Conservation (phyloP, 2,329 filamentous ascomycete genomes). For the Mycogone perniciosa region DNA sequence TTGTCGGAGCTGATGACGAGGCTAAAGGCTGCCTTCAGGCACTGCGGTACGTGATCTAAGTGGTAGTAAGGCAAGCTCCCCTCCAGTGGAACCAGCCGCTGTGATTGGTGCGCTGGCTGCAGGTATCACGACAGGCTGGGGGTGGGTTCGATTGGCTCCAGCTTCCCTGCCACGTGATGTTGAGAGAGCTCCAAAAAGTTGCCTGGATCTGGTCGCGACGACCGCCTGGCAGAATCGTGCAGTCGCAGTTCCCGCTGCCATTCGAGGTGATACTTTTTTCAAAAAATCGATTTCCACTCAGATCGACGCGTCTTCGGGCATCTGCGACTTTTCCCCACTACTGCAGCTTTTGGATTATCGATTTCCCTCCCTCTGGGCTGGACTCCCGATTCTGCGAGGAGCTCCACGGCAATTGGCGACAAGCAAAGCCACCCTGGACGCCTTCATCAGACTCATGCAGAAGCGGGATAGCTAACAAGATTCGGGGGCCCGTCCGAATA, state of each 20-base stretch:
- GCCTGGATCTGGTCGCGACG: slow-evolving; percentile 13
- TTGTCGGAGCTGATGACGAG: slow-evolving; percentile 45
- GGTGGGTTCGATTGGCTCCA: slow-evolving; percentile 14
- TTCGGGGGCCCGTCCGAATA: slow-evolving; percentile 8
- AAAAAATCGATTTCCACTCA: neutral
- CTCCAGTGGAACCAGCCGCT: slow-evolving; percentile 12
- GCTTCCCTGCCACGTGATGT: slow-evolving; percentile 21
- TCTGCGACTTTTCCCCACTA: neutral
- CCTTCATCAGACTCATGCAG: slow-evolving; percentile 7
- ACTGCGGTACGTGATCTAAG: slow-evolving; percentile 1
- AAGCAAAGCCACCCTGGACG: neutral
- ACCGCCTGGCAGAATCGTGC: slow-evolving; percentile 6
- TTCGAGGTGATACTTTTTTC: neutral
- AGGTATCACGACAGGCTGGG: slow-evolving; percentile 9
- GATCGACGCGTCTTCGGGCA: slow-evolving; percentile 2
- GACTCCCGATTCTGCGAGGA: slow-evolving; percentile 2
- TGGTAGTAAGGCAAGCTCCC: slow-evolving; percentile 17
- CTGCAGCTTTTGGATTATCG: slow-evolving; percentile 1
- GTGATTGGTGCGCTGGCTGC: slow-evolving; percentile 21
- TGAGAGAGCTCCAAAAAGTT: slow-evolving; percentile 18
- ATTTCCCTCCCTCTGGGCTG: slow-evolving; percentile 1
- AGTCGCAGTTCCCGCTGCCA: slow-evolving; percentile 7
- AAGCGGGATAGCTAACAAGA: slow-evolving; percentile 1
- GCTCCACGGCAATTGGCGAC: slow-evolving; percentile 2
- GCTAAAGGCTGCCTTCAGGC: slow-evolving; percentile 45